A percentile compares a stretch with the other conserved stretches of the same genome.
Evolutionary conservation across 2,329 filamentous ascomycete species (phyloP).

Genomic region (Ophiocordyceps sinensis): DNA sequence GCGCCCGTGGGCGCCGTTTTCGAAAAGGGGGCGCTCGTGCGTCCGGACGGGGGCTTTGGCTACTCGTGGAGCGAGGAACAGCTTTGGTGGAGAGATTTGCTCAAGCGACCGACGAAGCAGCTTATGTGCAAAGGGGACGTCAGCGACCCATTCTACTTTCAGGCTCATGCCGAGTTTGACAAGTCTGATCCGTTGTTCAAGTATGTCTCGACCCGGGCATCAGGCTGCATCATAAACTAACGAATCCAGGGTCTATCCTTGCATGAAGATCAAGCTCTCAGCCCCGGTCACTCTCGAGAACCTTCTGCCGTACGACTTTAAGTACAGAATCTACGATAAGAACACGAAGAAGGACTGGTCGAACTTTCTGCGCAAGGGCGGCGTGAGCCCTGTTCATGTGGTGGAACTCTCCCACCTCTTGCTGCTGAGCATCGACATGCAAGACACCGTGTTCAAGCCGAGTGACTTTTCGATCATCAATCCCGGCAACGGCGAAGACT

Average conservation of each 20-base stretch:
- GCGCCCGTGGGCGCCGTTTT: conserved; percentile 86
- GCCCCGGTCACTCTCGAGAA: conserved; percentile 93
- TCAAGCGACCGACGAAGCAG: conserved; percentile 72
- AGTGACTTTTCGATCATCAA: conserved; percentile 98
- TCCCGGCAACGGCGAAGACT: conserved; percentile 73
- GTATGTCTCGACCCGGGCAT: conserved; percentile 25
- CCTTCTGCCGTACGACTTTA: conserved; percentile 91
- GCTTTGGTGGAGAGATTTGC: conserved; percentile 82
- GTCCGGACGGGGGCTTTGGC: conserved; percentile 90
- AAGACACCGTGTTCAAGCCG: conserved; percentile 85
- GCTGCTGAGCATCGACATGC: conserved; percentile 86
- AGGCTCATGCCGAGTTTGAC: conserved; percentile 78
- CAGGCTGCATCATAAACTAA: background rate
- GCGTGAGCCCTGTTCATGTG: conserved; percentile 92
- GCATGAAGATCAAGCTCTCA: conserved; percentile 85
- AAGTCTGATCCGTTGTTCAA: conserved; percentile 67
- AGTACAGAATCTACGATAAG: conserved; percentile 97
- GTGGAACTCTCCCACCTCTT: conserved; percentile 91
- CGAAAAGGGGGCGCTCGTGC: conserved; percentile 73
- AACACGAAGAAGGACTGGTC: conserved; percentile 98
- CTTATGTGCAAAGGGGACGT: conserved; percentile 80
- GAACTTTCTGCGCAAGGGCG: conserved; percentile 92
- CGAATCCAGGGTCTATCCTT: conserved; percentile 58
- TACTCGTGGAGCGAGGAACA: conserved; percentile 88
- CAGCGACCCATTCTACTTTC: conserved; percentile 90